A percentile compares a stretch with the other conserved stretches of the same genome.
Conservation (phyloP, 1,284 basidiomycete genomes). For the Thelephora terrestris region DNA sequence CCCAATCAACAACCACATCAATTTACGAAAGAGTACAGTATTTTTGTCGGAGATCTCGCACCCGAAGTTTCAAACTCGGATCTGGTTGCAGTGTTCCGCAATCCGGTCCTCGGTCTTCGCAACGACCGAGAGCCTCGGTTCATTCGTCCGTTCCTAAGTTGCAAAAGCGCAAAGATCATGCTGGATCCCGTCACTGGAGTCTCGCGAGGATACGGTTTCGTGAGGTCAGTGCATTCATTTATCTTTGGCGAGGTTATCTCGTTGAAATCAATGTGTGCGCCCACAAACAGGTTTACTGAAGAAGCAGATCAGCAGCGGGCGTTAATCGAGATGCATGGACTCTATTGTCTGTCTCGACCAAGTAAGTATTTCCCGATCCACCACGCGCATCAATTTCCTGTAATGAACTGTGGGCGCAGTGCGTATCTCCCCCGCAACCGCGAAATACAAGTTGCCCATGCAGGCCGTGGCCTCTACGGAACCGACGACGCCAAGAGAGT, state of each 20-base stretch:
- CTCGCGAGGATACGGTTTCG: constrained; percentile 86
- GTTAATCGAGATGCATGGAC: constrained; percentile 81
- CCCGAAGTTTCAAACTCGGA: constrained; percentile 87
- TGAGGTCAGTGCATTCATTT: constrained; percentile 41
- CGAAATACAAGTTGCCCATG: constrained; percentile 63
- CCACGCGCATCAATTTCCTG: constrained; percentile 20
- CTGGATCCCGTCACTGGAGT: constrained; percentile 80
- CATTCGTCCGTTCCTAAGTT: constrained; percentile 77
- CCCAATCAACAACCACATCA: constrained; percentile 34
- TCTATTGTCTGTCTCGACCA: constrained; percentile 77
- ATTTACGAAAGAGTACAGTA: constrained; percentile 77
- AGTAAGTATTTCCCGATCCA: constrained; percentile 39
- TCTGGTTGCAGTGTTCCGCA: constrained; percentile 78
- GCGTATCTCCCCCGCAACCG: constrained; percentile 84
- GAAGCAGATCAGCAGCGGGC: constrained; percentile 83
- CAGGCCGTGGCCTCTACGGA: constrained; percentile 22
- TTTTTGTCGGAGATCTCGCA: constrained; percentile 85
- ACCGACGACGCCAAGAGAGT: constrained; percentile 16
- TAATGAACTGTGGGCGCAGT: constrained; percentile 33
- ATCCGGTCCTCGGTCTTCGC: constrained; percentile 71
- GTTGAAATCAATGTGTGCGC: not conserved
- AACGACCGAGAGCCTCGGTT: constrained; percentile 77
- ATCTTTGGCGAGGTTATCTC: constrained; percentile 5
- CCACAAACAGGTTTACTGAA: constrained; percentile 61
- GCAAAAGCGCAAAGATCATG: constrained; percentile 92